Conservation (phyloP, 164 flowering plant genomes). For the Pachysandra terminalis region DNA sequence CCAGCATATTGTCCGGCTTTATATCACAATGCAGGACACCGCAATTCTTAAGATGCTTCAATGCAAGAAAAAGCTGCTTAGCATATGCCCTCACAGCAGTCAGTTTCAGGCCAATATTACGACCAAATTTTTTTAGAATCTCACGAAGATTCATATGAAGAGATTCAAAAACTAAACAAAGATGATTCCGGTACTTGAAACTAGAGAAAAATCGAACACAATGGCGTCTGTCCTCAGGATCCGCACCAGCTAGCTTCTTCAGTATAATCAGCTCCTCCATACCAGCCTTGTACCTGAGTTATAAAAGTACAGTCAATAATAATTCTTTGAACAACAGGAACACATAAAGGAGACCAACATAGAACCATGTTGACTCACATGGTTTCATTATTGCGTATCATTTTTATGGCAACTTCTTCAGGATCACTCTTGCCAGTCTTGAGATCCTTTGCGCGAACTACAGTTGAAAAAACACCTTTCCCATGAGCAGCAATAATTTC, state of each 20-base stretch:
- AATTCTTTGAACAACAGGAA: not conserved
- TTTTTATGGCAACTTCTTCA: slow-evolving; percentile 95
- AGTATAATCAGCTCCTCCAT: slow-evolving; percentile 72
- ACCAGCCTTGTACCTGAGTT: slow-evolving; percentile 86
- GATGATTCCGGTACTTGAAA: slow-evolving; percentile 97
- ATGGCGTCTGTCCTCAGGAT: slow-evolving; percentile 88
- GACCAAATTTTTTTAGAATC: slow-evolving; percentile 97
- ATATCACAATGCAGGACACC: slow-evolving; percentile 98
- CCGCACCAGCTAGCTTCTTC: slow-evolving; percentile 89
- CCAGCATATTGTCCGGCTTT: slow-evolving; percentile 99
- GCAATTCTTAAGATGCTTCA: slow-evolving; percentile 91
- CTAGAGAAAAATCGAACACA: slow-evolving; percentile 92
- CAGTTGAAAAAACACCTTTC: slow-evolving; percentile 98
- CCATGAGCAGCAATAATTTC: slow-evolving; percentile 97
- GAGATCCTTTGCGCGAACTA: slow-evolving; percentile 96
- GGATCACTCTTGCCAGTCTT: slow-evolving; percentile 74
- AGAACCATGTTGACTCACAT: slow-evolving; percentile 50
- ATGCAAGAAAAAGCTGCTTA: slow-evolving; percentile 91
- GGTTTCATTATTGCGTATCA: slow-evolving; percentile 91
- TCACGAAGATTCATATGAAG: slow-evolving; percentile 99
- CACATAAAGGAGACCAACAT: not conserved
- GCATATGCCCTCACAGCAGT: slow-evolving; percentile 96
- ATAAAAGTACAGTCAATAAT: slow-evolving; percentile 5
- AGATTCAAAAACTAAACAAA: slow-evolving; percentile 99
- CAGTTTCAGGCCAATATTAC: slow-evolving; percentile 96